Evolutionary conservation across 768 basidiomycete species (phyloP).

Genomic region (Mycena polygramma): DNA sequence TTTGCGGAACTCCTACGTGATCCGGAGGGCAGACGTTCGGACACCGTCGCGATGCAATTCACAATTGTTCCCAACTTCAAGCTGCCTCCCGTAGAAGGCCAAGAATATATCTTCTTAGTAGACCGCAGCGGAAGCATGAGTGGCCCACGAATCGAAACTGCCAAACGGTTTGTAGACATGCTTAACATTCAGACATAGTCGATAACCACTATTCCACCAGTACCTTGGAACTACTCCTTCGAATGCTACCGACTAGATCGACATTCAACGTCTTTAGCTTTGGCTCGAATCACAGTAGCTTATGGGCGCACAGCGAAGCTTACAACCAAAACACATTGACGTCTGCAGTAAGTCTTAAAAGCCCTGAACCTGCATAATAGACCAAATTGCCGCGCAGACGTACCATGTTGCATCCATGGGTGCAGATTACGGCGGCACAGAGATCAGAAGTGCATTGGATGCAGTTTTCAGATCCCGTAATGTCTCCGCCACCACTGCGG

Average conservation of each 20-base stretch:
- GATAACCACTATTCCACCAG: slow-evolving; percentile 12
- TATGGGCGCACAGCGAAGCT: slow-evolving; percentile 52
- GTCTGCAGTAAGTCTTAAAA: slow-evolving; percentile 52
- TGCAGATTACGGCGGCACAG: slow-evolving; percentile 65
- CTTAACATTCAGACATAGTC: background rate
- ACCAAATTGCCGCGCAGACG: slow-evolving; percentile 46
- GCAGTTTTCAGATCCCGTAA: slow-evolving; percentile 52
- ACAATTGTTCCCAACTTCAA: slow-evolving; percentile 67
- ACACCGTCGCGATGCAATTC: slow-evolving; percentile 64
- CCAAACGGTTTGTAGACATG: slow-evolving; percentile 47
- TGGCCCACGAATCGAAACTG: slow-evolving; percentile 55
- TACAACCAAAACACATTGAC: slow-evolving; percentile 51
- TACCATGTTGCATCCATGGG: slow-evolving; percentile 54
- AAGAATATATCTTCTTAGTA: slow-evolving; percentile 73
- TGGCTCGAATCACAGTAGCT: slow-evolving; percentile 43
- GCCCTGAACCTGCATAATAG: background rate
- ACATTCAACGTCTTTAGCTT: slow-evolving; percentile 74
- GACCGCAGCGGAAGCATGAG: slow-evolving; percentile 67
- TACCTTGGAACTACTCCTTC: slow-evolving; percentile 62
- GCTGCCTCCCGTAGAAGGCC: slow-evolving; percentile 55
- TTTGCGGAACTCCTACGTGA: slow-evolving; percentile 61
- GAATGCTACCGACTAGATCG: slow-evolving; percentile 60
- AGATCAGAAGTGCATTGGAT: slow-evolving; percentile 58
- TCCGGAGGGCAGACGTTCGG: slow-evolving; percentile 33
- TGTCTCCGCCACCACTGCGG: slow-evolving; percentile 54